A percentile compares a stretch with the other conserved stretches of the same genome.
Evolutionary conservation across 176 grass and related monocot species (phyloP).

Genomic region (Hordeum vulgare): MorexV3_pseudomolecules_assembly NC_058519.1:626520693-626521192

Average conservation of each 20-base stretch:
- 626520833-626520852: too few species aligned
- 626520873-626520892: not conserved
- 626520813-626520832: not conserved
- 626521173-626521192: not conserved
- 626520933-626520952: not conserved
- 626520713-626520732: not conserved
- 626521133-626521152: not conserved
- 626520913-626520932: not conserved
- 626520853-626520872: not conserved
- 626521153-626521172: not conserved
- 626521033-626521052: not conserved
- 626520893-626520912: not conserved
- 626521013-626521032: not conserved
- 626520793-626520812: too few species aligned
- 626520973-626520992: not conserved
- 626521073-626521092: not conserved
- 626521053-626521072: not conserved
- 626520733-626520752: not conserved
- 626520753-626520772: slow-evolving; percentile 25
- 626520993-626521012: not conserved
- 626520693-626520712: not conserved
- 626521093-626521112: not conserved
- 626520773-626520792: not conserved
- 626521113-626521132: not conserved
- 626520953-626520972: not conserved